Conservation (phyloP, 768 basidiomycete species). For the Sutorius australiensis region DNA sequence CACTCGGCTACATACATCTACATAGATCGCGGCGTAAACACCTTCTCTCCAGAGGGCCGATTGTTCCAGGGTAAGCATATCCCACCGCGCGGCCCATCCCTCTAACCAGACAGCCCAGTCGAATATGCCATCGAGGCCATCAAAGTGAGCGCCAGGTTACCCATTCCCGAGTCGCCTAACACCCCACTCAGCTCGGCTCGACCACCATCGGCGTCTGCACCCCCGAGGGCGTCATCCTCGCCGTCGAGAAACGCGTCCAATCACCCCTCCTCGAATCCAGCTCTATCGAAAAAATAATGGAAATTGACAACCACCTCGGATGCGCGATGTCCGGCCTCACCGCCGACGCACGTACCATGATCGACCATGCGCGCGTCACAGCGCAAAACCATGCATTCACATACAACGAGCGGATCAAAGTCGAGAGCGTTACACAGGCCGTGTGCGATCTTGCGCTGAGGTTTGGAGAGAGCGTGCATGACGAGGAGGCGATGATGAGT, state of each 20-base stretch:
- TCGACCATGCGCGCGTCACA: constrained; percentile 98
- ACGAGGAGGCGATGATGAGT: constrained; percentile 99
- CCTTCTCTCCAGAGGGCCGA: constrained; percentile 97
- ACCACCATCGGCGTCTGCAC: constrained; percentile 96
- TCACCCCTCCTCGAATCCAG: constrained; percentile 92
- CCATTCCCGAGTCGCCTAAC: not conserved
- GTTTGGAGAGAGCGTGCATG: constrained; percentile 98
- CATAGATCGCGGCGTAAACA: constrained; percentile 94
- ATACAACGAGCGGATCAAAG: constrained; percentile 94
- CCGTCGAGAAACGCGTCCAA: constrained; percentile 97
- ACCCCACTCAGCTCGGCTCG: constrained; percentile 75
- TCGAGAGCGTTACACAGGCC: constrained; percentile 97
- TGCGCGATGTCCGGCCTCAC: constrained; percentile 98
- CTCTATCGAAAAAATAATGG: constrained; percentile 99
- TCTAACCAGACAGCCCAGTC: constrained; percentile 48
- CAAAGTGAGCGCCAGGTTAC: constrained; percentile 55
- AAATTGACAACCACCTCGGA: constrained; percentile 94
- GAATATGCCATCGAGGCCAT: constrained; percentile 99
- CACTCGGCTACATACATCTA: not conserved
- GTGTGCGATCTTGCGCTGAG: constrained; percentile 95
- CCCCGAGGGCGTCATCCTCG: constrained; percentile 85
- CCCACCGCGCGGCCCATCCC: not conserved
- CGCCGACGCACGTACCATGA: constrained; percentile 98
- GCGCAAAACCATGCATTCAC: constrained; percentile 94
- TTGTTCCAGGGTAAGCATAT: constrained; percentile 83